Base-by-base conservation (phyloP, 1,284 basidiomycete species). In the Leccinum laetum region DNA sequence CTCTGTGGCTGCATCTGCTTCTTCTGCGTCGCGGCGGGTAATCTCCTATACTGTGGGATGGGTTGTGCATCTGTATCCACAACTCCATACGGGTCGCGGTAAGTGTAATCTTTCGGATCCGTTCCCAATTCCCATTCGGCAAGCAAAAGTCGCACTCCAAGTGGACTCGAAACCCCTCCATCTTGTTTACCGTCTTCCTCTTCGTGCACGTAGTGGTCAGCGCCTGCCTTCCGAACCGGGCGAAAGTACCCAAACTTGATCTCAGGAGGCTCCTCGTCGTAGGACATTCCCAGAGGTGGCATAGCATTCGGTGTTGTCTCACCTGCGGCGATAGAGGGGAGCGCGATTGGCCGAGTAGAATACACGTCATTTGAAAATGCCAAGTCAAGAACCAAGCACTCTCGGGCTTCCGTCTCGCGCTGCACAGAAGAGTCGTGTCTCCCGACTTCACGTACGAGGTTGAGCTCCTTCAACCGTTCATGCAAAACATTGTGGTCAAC, bases 311-410 rank as follows among this genome's bases (percentile, higher is more conserved):
- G 65, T 26, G 74, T 77, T 44, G 79, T 69, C 14, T 67, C 73
- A 41, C 73, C 77, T 14, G 72, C 64, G 39, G 72, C 64, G 0
- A 69, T 61, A 35, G 68, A 60, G 29, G 55, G 39, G 13, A 68
- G 61, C 6, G 77, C 67, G 64, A 87, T 76, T 14, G 80, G 72
- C 5, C 78, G 78, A 4, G 80, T 71, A 16, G 86, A 86, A 69
- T 84, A 90, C 11, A 89, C 77, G 68, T 87, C 81, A 11, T 78
- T 78, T 3, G 89, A 85, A 32, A 93, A 77, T 11, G 80, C 75
- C 39, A 93, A 78, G 73, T 93, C 91, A 41, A 90, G 69, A 13
- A 83, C 80, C 3, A 93, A 76, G 68, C 89, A 84, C 64, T 90
- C 84, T 32, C 84, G 80, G 2, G 88, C 84, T 65, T 84, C 81